Evolutionary conservation across 106 monocot genomes (phyloP).

Genomic region (Vanilla planifolia): DNA sequence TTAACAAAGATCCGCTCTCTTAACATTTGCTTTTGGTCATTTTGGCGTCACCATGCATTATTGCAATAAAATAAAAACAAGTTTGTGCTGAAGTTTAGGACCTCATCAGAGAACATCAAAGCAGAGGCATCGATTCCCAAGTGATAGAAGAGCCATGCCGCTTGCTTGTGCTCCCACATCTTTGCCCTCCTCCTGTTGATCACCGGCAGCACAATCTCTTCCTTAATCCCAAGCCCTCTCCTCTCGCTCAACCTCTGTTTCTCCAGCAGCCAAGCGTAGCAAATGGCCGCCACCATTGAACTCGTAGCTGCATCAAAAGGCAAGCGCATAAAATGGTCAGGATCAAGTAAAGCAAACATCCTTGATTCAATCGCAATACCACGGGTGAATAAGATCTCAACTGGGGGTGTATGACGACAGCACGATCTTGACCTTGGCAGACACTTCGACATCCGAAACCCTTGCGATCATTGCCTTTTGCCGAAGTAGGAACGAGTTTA

Average conservation of each 20-base stretch:
- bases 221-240: constrained; percentile 5
- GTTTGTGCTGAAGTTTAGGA: constrained; percentile 1
- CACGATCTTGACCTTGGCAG: constrained; percentile 28
- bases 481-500: constrained; percentile 31
- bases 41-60: too few relatives aligned
- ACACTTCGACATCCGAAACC: constrained; percentile 17
- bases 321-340: not conserved
- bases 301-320: constrained; percentile 21
- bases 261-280: constrained; percentile 54
- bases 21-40: too few relatives aligned
- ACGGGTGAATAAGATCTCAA: constrained; percentile 3
- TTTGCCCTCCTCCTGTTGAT: constrained; percentile 34
- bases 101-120: constrained; percentile 53
- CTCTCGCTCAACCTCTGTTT: constrained; percentile 15
- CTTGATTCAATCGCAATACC: not conserved
- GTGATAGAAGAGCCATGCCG: constrained; percentile 51
- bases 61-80: too few relatives aligned
- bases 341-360: not conserved
- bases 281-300: constrained; percentile 48
- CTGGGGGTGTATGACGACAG: constrained; percentile 27
- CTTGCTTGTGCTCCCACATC: constrained; percentile 45
- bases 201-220: constrained; percentile 31
- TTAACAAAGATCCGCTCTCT: too few relatives aligned
- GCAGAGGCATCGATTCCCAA: constrained; percentile 50
- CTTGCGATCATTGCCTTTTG: constrained; percentile 18